Conservation (phyloP, 345 rosid genomes). For the Viola odorata region DNA sequence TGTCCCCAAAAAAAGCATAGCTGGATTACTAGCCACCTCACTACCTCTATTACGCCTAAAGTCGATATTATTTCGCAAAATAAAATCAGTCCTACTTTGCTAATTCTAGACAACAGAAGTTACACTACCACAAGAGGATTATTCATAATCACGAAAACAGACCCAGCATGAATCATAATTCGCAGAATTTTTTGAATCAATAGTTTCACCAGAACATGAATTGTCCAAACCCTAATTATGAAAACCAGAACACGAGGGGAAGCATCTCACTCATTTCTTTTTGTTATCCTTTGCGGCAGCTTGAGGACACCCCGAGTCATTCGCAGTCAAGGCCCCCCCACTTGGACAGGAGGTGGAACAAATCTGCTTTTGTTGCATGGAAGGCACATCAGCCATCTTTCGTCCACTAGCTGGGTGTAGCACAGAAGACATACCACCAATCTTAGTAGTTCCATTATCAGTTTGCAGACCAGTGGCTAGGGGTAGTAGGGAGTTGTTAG, state of each 20-base stretch:
- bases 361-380: slow-evolving; percentile 17
- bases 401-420: slow-evolving; percentile 16
- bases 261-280: slow-evolving; percentile 14
- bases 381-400: slow-evolving; percentile 14
- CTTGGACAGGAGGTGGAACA: slow-evolving; percentile 10
- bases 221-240: neutral
- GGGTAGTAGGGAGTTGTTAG: slow-evolving; percentile 18
- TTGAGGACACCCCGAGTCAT: slow-evolving; percentile 25
- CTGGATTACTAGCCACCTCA: too few species aligned
- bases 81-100: neutral
- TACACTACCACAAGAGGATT: neutral
- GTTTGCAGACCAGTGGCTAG: slow-evolving; percentile 8
- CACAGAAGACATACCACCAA: slow-evolving; percentile 18
- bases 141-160: neutral
- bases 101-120: neutral
- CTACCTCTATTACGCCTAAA: too few species aligned
- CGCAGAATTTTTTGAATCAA: neutral
- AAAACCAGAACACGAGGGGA: neutral
- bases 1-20: too few species aligned
- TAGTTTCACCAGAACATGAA: neutral
- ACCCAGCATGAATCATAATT: neutral
- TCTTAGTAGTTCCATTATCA: slow-evolving; percentile 12
- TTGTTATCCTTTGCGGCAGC: slow-evolving; percentile 14
- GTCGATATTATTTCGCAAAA: too few species aligned
- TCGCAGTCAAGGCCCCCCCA: slow-evolving; percentile 15